A percentile compares a stretch with the other conserved stretches of the same genome.
Evolutionary conservation across 257 asterid species (phyloP).

Genomic region (Thymus mandschuricus): DNA sequence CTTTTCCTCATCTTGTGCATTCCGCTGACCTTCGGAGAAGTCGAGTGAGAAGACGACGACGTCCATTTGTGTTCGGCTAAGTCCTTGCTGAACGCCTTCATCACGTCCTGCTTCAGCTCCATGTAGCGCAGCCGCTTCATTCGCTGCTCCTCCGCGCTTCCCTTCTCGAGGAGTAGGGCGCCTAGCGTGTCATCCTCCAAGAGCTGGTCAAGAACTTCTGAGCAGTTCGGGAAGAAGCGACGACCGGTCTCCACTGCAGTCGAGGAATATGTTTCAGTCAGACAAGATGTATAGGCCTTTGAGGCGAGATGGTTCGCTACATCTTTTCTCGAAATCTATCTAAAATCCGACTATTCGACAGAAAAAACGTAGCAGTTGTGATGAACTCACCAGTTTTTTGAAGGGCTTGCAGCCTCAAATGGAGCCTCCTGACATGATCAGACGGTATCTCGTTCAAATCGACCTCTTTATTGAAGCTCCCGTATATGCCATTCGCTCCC

Average conservation of each 20-base stretch:
- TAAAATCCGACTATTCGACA: neutral
- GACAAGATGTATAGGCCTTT: neutral
- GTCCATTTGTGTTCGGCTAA: conserved; percentile 55
- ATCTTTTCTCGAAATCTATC: neutral
- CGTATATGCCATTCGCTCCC: conserved; percentile 53
- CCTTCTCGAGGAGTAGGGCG: conserved; percentile 60
- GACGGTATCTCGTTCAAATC: conserved; percentile 73
- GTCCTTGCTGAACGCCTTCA: conserved; percentile 79
- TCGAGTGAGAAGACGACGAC: conserved; percentile 56
- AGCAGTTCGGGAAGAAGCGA: conserved; percentile 83
- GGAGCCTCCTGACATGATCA: conserved; percentile 78
- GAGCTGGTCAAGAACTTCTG: conserved; percentile 72
- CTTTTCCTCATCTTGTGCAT: conserved; percentile 48
- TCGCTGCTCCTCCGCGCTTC: conserved; percentile 67
- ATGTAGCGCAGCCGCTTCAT: conserved; percentile 61
- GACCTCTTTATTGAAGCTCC: conserved; percentile 55
- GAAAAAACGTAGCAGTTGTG: neutral
- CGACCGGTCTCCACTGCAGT: conserved; percentile 67
- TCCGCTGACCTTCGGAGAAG: conserved; percentile 47
- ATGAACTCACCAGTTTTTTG: conserved; percentile 72
- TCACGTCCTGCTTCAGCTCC: conserved; percentile 77
- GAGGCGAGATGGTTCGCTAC: neutral
- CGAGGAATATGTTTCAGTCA: neutral
- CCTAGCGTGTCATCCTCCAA: conserved; percentile 72
- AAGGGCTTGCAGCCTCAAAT: conserved; percentile 65